Evolutionary conservation across 2,329 filamentous ascomycete genomes (phyloP), one percentile per base, ranked within the genome.

Genomic region (Venturia pyrina): DNA sequence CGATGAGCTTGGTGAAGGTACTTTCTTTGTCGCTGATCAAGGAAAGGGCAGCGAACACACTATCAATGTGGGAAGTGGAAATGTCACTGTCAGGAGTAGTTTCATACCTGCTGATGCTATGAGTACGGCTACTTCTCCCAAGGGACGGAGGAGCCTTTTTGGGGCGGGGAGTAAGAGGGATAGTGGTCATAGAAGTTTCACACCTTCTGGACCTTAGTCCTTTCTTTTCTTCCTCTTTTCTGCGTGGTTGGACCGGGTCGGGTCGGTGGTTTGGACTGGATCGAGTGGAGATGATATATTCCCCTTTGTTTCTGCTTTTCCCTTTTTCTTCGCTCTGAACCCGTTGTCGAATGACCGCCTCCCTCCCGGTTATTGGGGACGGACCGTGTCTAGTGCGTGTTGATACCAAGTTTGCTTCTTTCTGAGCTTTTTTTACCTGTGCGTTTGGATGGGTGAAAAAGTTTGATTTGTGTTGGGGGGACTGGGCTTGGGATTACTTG

Each of bases 1-100:
- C 73, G 88, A 93, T 66, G 85, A 88, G 67, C 83, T 99, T 0
- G 95, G 95, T 64, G 93, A 98, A 73, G 85, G 85, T 5, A 75
- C 89, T n/a, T 96, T 96, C 78, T 93, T 96, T 74, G 85, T 99
- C n/a, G 91, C 93, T 69, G 93, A 99, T 73, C 83, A 85, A 69
- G 81, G 83, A 10, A 84, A 85, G 2, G 79, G 81, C 0, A 80
- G 82, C 41, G 88, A 93, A 70, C 95, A 93, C 80, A 81, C 85
- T 50, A 78, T 99, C 64, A 83, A 80, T 43, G 87, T 93, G 34
- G 93, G 93, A 15, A 81, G 79, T 44, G 92, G 91, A 32, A 83
- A 78, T 1, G 88, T 97, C 0, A 81, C 86, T 0, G 75, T 97
- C 60, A 89, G 87, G 79, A 95, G 89, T 73, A 85, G 80, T 65